A percentile compares a stretch with the other conserved stretches of the same genome.
These are phyloP conservation scores for Rosa hybrid DNA, from an alignment of 331 rosid genomes.

Conservation along the genomic window DNA sequence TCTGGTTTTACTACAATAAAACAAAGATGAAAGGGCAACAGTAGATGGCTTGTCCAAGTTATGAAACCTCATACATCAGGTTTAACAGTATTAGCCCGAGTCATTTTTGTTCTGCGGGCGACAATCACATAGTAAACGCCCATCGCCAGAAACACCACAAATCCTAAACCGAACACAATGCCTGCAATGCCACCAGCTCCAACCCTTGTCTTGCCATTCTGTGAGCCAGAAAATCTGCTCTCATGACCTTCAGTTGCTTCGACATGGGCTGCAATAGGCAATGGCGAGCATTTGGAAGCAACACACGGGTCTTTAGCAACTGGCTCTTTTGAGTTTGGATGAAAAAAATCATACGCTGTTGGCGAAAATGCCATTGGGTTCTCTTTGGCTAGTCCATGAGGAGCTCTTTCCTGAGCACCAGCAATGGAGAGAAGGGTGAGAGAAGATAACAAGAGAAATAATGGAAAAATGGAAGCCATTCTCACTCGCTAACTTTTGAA, in stretches of 20 bases:
- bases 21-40: background rate
- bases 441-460: slow-evolving; percentile 47
- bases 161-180: slow-evolving; percentile 58
- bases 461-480: slow-evolving; percentile 39
- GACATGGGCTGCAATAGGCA: slow-evolving; percentile 71
- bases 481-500: slow-evolving; percentile 4
- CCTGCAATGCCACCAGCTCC: slow-evolving; percentile 61
- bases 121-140: slow-evolving; percentile 52
- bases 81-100: slow-evolving; percentile 38
- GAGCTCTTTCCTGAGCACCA: slow-evolving; percentile 72
- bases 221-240: slow-evolving; percentile 35
- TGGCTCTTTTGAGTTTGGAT: slow-evolving; percentile 52
- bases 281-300: slow-evolving; percentile 65
- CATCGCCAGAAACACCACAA: slow-evolving; percentile 63
- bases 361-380: slow-evolving; percentile 66
- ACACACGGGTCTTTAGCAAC: slow-evolving; percentile 48
- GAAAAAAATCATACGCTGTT: slow-evolving; percentile 77
- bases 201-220: slow-evolving; percentile 21
- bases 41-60: background rate
- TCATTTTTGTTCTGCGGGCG: slow-evolving; percentile 46
- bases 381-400: slow-evolving; percentile 76
- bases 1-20: background rate
- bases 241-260: slow-evolving; percentile 57
- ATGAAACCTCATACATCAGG: slow-evolving; percentile 42
- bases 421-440: slow-evolving; percentile 45